phyloP scores from a whole-genome alignment of 129 eudicot genomes.

The Saposhnikovia divaricata region DNA sequence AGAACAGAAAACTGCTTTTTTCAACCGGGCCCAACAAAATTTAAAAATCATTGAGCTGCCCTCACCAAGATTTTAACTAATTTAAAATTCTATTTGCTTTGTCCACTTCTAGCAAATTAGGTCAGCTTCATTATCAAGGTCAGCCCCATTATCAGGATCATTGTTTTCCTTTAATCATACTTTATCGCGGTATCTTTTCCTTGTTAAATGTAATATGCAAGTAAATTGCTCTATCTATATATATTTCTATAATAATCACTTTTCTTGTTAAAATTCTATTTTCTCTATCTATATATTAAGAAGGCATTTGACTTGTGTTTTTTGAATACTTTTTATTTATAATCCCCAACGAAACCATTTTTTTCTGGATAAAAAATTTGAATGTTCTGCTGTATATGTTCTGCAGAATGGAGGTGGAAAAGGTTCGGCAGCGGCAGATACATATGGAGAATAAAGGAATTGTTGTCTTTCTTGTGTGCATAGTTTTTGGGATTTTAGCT shows the following conservation, averaged over 20 bases:
- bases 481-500: conserved; percentile 58
- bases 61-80: background rate
- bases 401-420: conserved; percentile 74
- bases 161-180: background rate
- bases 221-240: background rate
- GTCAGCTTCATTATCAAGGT: no score
- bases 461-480: conserved; percentile 61
- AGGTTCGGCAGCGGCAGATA: conserved; percentile 53
- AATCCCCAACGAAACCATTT: background rate
- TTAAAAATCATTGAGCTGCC: background rate
- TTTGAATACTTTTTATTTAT: background rate
- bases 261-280: no score
- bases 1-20: background rate
- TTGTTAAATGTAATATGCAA: background rate
- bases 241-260: background rate
- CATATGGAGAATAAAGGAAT: conserved; percentile 95
- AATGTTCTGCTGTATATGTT: background rate
- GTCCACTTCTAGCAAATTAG: background rate
- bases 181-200: background rate
- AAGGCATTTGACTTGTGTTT: background rate
- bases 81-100: background rate
- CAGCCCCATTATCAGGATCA: background rate
- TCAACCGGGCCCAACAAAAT: background rate
- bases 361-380: background rate
- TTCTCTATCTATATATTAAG: no score